Evolutionary conservation across 169 alveolate species (phyloP), one percentile per base, ranked within the genome.

Genomic region (Plasmodium malariae): DNA sequence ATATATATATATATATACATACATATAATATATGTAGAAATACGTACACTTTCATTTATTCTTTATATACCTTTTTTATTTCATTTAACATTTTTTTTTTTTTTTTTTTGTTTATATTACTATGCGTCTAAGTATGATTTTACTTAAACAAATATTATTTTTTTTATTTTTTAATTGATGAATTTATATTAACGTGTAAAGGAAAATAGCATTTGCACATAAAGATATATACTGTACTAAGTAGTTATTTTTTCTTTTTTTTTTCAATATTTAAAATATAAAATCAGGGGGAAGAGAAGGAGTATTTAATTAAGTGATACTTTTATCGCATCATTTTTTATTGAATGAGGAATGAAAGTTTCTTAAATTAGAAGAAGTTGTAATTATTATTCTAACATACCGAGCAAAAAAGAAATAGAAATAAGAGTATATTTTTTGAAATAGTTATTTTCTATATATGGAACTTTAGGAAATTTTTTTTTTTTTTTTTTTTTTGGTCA

Each of bases 111-210:
- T 55, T 70, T 70, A 24, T 32, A 70, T 70, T 49, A 45, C 51
- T 43, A 43, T 72, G 34, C 70, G 87, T 54, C 70, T 72, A 72
- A 72, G 70, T 72, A 72, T 72, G 87, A 54, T 72, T 72, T 72
- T 49, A 14, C 54, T 40, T 51, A 30, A 40, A 32, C 24, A 60
- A 24, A 60, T 60, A 43, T 21, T 65, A 7, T n/a, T 9, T 48
- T 9, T 59, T 59, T 51, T 60, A 21, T 36, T 63, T 69, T 43
- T 43, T 40, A 69, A 30, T 37, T 69, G 11, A 69, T 69, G 40
- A 43, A 40, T 36, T 36, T 21, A 51, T 69, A 43, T 51, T 21
- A 69, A 69, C 26, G 40, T 19, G 62, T 26, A 26, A 43, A 43
- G 80, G 37, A 30, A 26, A 12, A 69, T 43, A 69, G 21, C 62